phyloP scores from a whole-genome alignment of 169 alveolate genomes.

The Blepharisma undulans region DNA sequence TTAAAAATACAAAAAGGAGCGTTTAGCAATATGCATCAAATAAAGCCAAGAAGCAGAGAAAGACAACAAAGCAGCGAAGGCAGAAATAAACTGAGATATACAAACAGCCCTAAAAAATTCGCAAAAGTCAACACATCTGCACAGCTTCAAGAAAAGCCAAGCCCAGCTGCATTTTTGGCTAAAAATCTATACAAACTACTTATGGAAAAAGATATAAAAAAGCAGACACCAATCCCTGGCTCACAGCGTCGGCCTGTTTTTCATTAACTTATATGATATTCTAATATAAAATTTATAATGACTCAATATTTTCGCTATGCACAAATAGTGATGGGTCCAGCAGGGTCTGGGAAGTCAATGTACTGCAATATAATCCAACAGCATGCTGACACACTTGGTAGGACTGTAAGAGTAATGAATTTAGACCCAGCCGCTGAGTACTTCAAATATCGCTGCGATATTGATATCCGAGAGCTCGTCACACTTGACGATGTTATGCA shows the following conservation, averaged over 20 bases:
- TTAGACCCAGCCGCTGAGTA: slow-evolving; percentile 98
- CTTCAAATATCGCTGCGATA: slow-evolving; percentile 85
- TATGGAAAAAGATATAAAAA: neutral
- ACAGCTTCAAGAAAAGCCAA: neutral
- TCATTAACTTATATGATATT: neutral
- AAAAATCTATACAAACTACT: neutral
- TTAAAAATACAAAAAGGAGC: neutral
- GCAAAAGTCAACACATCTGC: neutral
- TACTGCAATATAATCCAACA: slow-evolving; percentile 93
- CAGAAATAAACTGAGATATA: neutral
- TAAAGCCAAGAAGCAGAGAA: neutral
- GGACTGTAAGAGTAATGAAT: slow-evolving; percentile 92
- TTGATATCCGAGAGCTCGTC: slow-evolving; percentile 95
- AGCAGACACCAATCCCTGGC: neutral
- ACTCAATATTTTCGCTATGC: slow-evolving; percentile 81
- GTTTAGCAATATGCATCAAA: neutral
- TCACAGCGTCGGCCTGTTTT: neutral
- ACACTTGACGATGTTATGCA: slow-evolving; percentile 92
- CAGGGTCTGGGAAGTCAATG: slow-evolving; percentile 98
- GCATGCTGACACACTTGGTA: slow-evolving; percentile 85
- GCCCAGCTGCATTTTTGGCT: neutral
- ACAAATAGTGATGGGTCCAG: slow-evolving; percentile 97
- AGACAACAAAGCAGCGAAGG: neutral
- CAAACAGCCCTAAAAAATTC: neutral
- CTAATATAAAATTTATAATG: neutral